A percentile compares a stretch with the other conserved stretches of the same genome.
These are phyloP conservation scores for Perkinsus chesapeaki DNA, from an alignment of 169 alveolate species.

Conservation along the genomic window DNA sequence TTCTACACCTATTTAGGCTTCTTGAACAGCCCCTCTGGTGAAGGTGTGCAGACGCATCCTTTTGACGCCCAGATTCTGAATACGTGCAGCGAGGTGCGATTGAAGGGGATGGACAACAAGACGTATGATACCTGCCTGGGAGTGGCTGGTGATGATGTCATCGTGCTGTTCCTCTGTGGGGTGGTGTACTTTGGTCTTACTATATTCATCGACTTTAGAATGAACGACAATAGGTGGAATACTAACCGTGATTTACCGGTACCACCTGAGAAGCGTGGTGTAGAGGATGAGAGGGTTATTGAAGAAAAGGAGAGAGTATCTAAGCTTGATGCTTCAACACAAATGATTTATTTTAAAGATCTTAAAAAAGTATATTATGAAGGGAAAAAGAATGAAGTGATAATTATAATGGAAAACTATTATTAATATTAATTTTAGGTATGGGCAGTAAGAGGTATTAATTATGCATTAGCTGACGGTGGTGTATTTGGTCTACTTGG, in stretches of 20 bases:
- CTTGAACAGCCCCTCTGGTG: not conserved
- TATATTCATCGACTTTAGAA: not conserved
- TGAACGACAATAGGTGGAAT: not conserved
- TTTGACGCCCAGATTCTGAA: not conserved
- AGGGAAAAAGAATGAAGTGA: not conserved
- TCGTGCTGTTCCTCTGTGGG: not conserved
- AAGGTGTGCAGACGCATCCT: not conserved
- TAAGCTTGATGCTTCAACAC: not conserved
- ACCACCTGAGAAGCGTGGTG: not conserved
- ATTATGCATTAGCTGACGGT: conserved; percentile 60
- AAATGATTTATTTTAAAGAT: not conserved
- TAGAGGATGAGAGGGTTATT: not conserved
- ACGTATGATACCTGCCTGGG: not conserved
- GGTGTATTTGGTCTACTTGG: conserved; percentile 80
- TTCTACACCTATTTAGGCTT: not conserved
- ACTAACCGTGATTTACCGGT: not conserved
- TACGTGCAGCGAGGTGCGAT: not conserved
- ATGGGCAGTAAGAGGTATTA: conserved; percentile 57
- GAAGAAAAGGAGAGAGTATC: not conserved
- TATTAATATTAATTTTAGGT: not conserved
- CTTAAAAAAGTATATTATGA: not conserved
- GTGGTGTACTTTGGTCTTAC: not conserved
- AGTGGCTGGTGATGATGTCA: not conserved
- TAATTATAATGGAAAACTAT: not conserved
- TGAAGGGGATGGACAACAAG: not conserved